These are phyloP conservation scores for Hypholoma fasciculare DNA, from an alignment of 768 basidiomycete genomes.

Conservation along the genomic window DNA sequence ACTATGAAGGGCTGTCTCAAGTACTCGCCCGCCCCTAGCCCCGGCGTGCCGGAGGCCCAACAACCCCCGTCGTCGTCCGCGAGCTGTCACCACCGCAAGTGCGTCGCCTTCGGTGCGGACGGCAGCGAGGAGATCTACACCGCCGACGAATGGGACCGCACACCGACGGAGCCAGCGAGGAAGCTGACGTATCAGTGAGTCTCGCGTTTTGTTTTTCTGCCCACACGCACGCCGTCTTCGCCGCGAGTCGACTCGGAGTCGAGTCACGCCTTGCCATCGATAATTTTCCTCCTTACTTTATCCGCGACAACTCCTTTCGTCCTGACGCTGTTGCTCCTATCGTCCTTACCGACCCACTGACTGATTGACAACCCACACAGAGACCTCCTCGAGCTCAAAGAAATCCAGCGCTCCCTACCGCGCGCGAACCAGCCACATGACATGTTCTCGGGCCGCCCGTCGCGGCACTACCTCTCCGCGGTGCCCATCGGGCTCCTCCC, in stretches of 20 bases:
- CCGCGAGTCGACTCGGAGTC: neutral
- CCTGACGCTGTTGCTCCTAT: neutral
- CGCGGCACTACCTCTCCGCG: slow-evolving; percentile 42
- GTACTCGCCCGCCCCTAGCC: slow-evolving; percentile 1
- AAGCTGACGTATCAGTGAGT: slow-evolving; percentile 71
- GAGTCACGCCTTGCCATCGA: neutral
- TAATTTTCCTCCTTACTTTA: neutral
- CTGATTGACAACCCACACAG: slow-evolving; percentile 28
- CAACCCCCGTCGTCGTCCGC: neutral
- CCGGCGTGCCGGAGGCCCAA: neutral
- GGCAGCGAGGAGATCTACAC: slow-evolving; percentile 57
- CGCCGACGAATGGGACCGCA: slow-evolving; percentile 82
- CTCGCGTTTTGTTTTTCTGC: neutral
- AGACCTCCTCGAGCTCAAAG: slow-evolving; percentile 68
- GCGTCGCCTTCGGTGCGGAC: slow-evolving; percentile 60
- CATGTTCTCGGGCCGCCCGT: slow-evolving; percentile 37
- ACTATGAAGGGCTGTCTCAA: slow-evolving; percentile 1
- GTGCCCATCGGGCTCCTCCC: slow-evolving; percentile 70
- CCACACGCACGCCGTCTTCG: too few relatives aligned
- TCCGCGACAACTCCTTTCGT: too few relatives aligned
- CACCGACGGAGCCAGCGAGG: slow-evolving; percentile 63
- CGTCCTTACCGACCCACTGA: too few relatives aligned
- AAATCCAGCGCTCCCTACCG: slow-evolving; percentile 65
- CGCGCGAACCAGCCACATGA: slow-evolving; percentile 53
- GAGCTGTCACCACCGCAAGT: slow-evolving; percentile 36